These are phyloP conservation scores for Phialophora chinensis DNA, from an alignment of 2,329 filamentous ascomycete genomes.

Conservation along the genomic window DNA sequence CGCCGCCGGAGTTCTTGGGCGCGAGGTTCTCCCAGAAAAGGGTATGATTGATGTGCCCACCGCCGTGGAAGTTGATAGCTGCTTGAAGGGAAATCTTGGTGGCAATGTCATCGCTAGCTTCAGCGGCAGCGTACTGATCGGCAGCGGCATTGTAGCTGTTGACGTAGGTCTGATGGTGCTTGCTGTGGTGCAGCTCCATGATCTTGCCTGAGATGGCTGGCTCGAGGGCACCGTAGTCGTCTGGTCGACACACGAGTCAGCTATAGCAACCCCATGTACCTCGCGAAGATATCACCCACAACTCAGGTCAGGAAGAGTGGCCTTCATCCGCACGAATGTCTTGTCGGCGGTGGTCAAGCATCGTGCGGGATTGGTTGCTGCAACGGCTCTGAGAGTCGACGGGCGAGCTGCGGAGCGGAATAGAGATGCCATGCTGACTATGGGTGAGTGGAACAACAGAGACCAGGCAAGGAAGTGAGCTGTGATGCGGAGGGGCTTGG, in stretches of 20 bases:
- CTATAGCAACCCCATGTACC: not conserved
- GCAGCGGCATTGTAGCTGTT: constrained; percentile 82
- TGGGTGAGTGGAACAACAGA: too few relatives aligned
- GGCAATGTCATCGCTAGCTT: constrained; percentile 63
- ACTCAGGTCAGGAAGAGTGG: constrained; percentile 85
- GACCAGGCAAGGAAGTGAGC: not conserved
- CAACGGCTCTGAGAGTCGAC: constrained; percentile 69
- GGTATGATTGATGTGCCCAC: constrained; percentile 90
- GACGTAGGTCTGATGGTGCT: constrained; percentile 93
- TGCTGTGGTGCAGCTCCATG: constrained; percentile 93
- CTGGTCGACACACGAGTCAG: constrained; percentile 54
- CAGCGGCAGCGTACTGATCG: constrained; percentile 66
- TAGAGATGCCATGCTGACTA: constrained; percentile 71
- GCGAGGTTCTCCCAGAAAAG: constrained; percentile 81
- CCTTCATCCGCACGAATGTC: constrained; percentile 83
- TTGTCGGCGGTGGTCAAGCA: constrained; percentile 67
- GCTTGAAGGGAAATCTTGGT: constrained; percentile 71
- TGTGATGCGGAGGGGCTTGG: not conserved
- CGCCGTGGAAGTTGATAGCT: constrained; percentile 84
- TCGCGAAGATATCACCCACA: constrained; percentile 59
- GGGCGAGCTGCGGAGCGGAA: constrained; percentile 74
- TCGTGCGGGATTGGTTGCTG: constrained; percentile 61
- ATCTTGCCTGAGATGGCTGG: constrained; percentile 80
- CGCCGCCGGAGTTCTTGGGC: constrained; percentile 66
- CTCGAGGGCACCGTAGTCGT: constrained; percentile 97